A percentile compares a stretch with the other conserved stretches of the same genome.
phyloP scores from a whole-genome alignment of 1,284 basidiomycete species.

The Takashimella koratensis region DNA sequence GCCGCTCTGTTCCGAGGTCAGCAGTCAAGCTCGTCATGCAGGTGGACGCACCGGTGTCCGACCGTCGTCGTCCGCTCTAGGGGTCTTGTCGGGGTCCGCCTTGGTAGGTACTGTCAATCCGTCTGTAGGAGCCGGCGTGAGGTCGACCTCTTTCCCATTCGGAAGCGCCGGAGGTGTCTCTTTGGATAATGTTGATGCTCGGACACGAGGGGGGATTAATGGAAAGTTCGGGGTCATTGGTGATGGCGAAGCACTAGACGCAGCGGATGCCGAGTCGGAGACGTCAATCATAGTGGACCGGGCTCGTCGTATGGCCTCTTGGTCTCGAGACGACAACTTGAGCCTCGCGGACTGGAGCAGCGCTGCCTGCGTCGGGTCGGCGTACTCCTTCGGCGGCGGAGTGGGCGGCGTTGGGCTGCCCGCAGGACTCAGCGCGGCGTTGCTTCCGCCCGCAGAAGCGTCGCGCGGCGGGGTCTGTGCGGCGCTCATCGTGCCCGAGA shows the following conservation, averaged over 20 bases:
- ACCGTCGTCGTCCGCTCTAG: not conserved
- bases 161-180: not conserved
- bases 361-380: conserved; percentile 9
- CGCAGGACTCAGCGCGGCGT: not conserved
- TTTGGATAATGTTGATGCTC: not conserved
- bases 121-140: no score
- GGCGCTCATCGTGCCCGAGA: not conserved
- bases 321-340: conserved; percentile 31
- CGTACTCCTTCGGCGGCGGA: not conserved
- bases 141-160: no score
- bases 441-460: no score
- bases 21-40: not conserved
- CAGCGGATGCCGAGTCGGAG: conserved; percentile 4
- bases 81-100: not conserved
- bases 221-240: not conserved
- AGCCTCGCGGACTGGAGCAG: conserved; percentile 28
- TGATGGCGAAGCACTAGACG: not conserved
- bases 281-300: conserved; percentile 32
- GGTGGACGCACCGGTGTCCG: not conserved
- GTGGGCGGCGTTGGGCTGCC: not conserved
- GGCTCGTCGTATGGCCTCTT: conserved; percentile 38
- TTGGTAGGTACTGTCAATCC: no score
- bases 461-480: not conserved
- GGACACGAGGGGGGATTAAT: not conserved
- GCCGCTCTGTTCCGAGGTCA: not conserved